Conservation (phyloP, 78 protist species). For the Isochrysis galbana region DNA sequence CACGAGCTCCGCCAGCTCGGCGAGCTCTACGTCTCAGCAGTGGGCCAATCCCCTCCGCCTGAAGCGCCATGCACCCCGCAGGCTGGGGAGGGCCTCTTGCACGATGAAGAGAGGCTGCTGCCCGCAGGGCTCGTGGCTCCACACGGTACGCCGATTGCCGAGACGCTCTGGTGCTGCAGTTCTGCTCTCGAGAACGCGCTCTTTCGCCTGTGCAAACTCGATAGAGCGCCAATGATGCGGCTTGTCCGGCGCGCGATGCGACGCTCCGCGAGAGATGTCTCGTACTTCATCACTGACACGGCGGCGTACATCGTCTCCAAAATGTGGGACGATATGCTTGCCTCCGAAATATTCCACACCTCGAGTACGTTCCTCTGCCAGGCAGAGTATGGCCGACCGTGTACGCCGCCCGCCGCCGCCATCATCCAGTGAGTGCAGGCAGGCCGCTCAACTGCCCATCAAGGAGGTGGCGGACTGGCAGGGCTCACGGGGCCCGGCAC, state of each 20-base stretch:
- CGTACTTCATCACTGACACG: neutral
- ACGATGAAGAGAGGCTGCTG: no score
- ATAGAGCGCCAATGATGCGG: neutral
- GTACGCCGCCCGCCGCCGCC: neutral
- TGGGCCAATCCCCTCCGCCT: no score
- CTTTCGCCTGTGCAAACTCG: neutral
- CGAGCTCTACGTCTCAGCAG: no score
- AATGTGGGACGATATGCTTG: neutral
- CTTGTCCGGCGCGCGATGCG: neutral
- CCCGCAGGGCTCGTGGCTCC: no score
- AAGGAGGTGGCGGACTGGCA: no score
- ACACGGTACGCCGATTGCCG: no score
- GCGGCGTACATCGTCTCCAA: neutral
- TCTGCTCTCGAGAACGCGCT: neutral
- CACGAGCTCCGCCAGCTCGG: no score
- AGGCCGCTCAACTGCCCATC: no score
- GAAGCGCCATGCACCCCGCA: no score
- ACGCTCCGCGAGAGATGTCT: neutral
- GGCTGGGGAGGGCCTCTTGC: no score
- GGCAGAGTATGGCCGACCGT: neutral
- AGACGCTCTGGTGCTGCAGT: neutral
- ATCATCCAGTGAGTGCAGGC: no score
- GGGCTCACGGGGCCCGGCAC: no score
- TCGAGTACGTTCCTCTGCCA: neutral
- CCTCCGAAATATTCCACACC: neutral